phyloP scores from a whole-genome alignment of 768 basidiomycete species.

The Gloeophyllum trabeum region DNA sequence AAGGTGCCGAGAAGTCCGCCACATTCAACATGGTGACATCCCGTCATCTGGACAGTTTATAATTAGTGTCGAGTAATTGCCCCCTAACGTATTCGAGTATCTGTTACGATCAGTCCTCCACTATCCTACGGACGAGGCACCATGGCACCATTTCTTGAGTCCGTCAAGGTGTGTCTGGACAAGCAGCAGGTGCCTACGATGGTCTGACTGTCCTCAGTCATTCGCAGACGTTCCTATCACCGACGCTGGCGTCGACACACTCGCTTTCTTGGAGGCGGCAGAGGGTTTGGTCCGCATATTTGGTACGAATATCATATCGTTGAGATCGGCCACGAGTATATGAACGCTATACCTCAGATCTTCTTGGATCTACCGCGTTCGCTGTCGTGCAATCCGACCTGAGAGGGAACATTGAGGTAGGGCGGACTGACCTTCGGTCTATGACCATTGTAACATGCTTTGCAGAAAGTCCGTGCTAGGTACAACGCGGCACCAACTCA shows the following conservation, averaged over 20 bases:
- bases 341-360: constrained; percentile 33
- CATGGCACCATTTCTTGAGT: constrained; percentile 75
- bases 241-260: constrained; percentile 81
- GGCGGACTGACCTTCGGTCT: constrained; percentile 4
- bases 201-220: constrained; percentile 24
- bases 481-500: constrained; percentile 54
- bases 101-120: no score
- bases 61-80: no score
- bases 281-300: constrained; percentile 85
- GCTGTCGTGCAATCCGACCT: constrained; percentile 74
- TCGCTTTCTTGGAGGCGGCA: constrained; percentile 78
- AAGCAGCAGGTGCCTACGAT: no score
- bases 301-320: constrained; percentile 37
- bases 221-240: constrained; percentile 85
- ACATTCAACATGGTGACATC: no score
- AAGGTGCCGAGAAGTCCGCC: no score
- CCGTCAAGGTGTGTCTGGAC: constrained; percentile 40
- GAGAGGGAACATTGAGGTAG: constrained; percentile 85
- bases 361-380: constrained; percentile 82
- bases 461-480: constrained; percentile 82
- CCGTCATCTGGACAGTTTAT: no score
- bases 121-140: no score
- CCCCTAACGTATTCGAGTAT: no score
- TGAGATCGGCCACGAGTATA: not conserved
- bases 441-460: not conserved